Base-by-base conservation (phyloP, 306 rosid genomes). In the Dalbergia cochinchinensis region DNA sequence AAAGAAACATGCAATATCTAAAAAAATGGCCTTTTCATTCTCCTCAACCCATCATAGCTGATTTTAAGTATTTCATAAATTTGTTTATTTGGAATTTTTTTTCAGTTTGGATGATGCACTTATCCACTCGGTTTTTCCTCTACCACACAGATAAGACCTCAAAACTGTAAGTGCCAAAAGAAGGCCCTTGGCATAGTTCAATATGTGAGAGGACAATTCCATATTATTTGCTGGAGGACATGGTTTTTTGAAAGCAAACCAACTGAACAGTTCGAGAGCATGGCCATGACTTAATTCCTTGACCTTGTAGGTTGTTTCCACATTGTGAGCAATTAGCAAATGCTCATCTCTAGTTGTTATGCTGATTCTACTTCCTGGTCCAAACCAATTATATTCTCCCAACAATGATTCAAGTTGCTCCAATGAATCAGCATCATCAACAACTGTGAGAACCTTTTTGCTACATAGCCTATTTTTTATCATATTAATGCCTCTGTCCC, bases 1-100 rank as follows among this genome's bases (percentile, higher is more conserved):
- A 18, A 82, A 85, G 62, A 75, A 84, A 31, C 88, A 76, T 55
- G 83, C 87, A 33, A 76, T 71, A 37, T 80, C 60, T 5, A 65
- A 66, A 33, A 77, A 77, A 22, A 80, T 62, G 5, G 37, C 73
- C 47, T 50, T 61, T 41, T 80, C 78, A 48, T 18, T 71, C 39
- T 71, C 78, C 22, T 80, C 60, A 80, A 54, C 11, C 76, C 79
- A 72, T 72, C 61, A 26, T 48, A 80, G 60, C 84, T 72, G 31
- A 71, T 64, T 39, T 64, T 80, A 4, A 80, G 84, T 4, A 71
- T 58, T 13, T 72, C 44, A 15, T 22, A 22, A 41, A 80, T 64
- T 26, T 74, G 53, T 8, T 16, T 26, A 2, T 62, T 37, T 9
- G 80, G 80, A 58, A 5, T 5, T 10, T 12, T 60, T 22, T 22